Base-by-base conservation (phyloP, 2,329 filamentous ascomycete genomes). In the Fusarium avenaceum region DNA sequence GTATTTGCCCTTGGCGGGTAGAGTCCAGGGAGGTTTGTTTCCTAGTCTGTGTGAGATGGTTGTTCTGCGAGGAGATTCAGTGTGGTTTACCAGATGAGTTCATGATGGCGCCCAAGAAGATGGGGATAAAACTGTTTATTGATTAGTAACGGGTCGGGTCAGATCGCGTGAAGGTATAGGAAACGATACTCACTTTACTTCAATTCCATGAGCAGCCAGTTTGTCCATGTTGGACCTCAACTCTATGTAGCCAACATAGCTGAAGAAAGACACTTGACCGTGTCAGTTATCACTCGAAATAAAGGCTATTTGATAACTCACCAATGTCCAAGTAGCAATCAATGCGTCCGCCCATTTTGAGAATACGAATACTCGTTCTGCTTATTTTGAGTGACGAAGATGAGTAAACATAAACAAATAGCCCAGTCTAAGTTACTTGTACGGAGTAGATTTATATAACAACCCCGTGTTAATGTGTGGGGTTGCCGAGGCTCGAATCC, bases 11-110 rank as follows among this genome's bases (percentile, higher is more conserved):
- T 94, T 94, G 43, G 87, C 88, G 3, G 89, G 86, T 30, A 92
- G 81, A 0, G 83, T 83, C 90, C 91, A 94, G 1, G 92, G 92
- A 0, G 92, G 92, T 68, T 87, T 87, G 77, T 96, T 95, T 49
- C 90, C 90, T 87, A 2, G n/a, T 38, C 20, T 24, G 20, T 56
- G 42, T 68, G 10, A 72, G 66, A 40, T 19, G 19, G 13, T 17
- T n/a, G 20, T 42, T 22, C 15, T 22, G 5, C 9, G n/a, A 8
- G 4, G 15, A 7, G 33, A 15, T 11, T 61, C 8, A 14, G 8
- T 17, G 17, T 32, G 40, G 28, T 60, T 35, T 78, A 89, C 87
- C 87, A 44, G 85, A 85, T 20, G 81, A 83, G 35, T 82, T 80
- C 74, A 89, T 91, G 74, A 92, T 87, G 45, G 85, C 90, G 26